These are phyloP conservation scores for Leishmania mexicana DNA, from an alignment of 208 protist genomes.

Conservation along the genomic window DNA sequence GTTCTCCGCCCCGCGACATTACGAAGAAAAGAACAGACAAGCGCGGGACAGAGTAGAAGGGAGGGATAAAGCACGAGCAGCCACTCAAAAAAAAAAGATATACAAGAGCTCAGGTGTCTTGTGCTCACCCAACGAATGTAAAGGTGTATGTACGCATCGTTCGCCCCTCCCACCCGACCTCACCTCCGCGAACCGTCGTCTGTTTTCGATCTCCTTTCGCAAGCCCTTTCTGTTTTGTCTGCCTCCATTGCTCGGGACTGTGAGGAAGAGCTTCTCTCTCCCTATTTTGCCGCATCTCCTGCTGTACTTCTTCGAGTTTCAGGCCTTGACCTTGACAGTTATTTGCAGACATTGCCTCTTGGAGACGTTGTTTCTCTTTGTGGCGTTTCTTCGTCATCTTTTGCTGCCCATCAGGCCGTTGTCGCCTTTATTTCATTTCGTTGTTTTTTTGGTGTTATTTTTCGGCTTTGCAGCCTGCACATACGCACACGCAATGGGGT, in stretches of 20 bases:
- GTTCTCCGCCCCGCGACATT: background rate
- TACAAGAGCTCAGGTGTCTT: background rate
- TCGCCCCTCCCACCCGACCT: background rate
- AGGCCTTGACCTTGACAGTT: background rate
- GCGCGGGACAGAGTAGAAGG: background rate
- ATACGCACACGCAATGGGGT: slow-evolving; percentile 35
- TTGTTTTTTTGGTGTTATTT: no score
- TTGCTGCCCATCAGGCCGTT: background rate
- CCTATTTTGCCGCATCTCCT: background rate
- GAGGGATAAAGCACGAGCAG: background rate
- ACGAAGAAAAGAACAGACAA: background rate
- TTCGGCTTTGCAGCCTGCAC: background rate
- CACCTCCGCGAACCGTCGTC: background rate
- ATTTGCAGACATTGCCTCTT: background rate
- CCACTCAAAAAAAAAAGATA: background rate
- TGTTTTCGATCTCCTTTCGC: background rate
- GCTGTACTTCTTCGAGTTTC: background rate
- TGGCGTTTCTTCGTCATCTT: slow-evolving; percentile 13
- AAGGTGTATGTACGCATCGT: background rate
- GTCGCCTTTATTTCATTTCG: background rate
- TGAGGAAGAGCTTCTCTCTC: background rate
- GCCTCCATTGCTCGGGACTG: background rate
- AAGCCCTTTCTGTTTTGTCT: background rate
- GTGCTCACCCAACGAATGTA: background rate
- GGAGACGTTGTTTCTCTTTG: slow-evolving; percentile 6